A percentile compares a stretch with the other conserved stretches of the same genome.
phyloP scores from a whole-genome alignment of 805 yeast species.

The Suhomyces pyralidae region DNA sequence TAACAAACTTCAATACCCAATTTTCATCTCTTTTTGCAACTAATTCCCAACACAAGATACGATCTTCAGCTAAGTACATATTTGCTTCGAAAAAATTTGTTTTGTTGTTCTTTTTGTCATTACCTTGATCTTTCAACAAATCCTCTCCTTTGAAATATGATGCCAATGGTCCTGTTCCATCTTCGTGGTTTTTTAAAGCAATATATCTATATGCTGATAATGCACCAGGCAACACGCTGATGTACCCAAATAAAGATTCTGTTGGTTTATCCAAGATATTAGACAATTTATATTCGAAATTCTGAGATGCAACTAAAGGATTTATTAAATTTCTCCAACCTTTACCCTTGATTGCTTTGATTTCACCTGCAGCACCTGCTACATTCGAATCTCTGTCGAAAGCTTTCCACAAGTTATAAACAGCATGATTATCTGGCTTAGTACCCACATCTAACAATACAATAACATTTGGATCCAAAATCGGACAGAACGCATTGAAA shows the following conservation, averaged over 20 bases:
- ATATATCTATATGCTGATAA: conserved; percentile 89
- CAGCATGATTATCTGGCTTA: conserved; percentile 80
- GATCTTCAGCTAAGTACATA: conserved; percentile 31
- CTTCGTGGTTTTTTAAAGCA: conserved; percentile 79
- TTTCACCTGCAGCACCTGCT: conserved; percentile 99
- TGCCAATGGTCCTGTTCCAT: conserved; percentile 87
- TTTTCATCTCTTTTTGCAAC: conserved; percentile 24
- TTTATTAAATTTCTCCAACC: conserved; percentile 77
- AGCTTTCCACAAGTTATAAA: conserved; percentile 95
- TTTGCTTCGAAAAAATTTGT: conserved; percentile 91
- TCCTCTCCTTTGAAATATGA: conserved; percentile 90
- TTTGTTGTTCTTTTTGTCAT: conserved; percentile 30
- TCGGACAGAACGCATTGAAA: conserved; percentile 91
- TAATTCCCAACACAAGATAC: conserved; percentile 29
- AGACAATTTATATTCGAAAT: conserved; percentile 96
- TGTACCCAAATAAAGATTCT: conserved; percentile 90
- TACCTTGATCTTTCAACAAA: conserved; percentile 27
- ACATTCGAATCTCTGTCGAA: conserved; percentile 94
- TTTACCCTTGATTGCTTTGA: conserved; percentile 91
- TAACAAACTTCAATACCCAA: conserved; percentile 29
- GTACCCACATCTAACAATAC: conserved; percentile 96
- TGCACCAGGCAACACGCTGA: conserved; percentile 93
- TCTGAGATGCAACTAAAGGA: conserved; percentile 94
- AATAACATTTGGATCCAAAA: conserved; percentile 86
- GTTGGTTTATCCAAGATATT: conserved; percentile 92